Evolutionary conservation across 345 rosid genomes (phyloP), one percentile per base, ranked within the genome.

Genomic region (Lepidium aucheri): DNA sequence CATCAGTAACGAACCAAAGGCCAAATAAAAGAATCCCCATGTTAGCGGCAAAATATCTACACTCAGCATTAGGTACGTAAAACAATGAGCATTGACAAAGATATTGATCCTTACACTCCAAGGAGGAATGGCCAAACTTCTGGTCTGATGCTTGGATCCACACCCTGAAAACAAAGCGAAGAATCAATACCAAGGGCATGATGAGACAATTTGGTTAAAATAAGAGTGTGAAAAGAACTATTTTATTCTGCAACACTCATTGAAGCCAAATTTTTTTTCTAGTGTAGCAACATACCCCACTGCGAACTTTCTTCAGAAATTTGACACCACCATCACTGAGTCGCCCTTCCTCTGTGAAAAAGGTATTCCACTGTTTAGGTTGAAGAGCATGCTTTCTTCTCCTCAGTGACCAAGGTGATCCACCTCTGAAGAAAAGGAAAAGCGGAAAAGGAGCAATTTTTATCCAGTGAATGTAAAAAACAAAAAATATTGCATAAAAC

Each of bases 81-180:
- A 66, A 51, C n/a, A 67, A 67, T 41, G 60, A 43, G 36, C 8
- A 53, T 3, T 4, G 36, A 45, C 35, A 73, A 41, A 70, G 54
- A 65, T n/a, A 16, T 20, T 40, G 52, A 64, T 67, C 36, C 94
- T 86, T 86, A 93, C 98, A 90, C 77, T 81, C 94, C 98, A 67
- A 90, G 96, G 56, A 93, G 94, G 74, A 93, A 93, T 9, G 94
- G 97, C 98, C 98, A 93, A 69, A 93, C 98, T 70, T 86, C 86
- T 35, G 87, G 84, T 79, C 97, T 87, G 36, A 93, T 84, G 80
- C 87, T 85, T 61, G 96, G 91, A 80, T 90, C 89, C 62, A 88
- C 82, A 66, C 98, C 96, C 98, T 93, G 78, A 62, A 28, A 79
- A 45, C 34, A 55, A 26, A 66, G 53, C 59, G 20, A 59, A 26